Evolutionary conservation across 2,329 filamentous ascomycete genomes (phyloP).

Genomic region (Leptographium procerum): DNA sequence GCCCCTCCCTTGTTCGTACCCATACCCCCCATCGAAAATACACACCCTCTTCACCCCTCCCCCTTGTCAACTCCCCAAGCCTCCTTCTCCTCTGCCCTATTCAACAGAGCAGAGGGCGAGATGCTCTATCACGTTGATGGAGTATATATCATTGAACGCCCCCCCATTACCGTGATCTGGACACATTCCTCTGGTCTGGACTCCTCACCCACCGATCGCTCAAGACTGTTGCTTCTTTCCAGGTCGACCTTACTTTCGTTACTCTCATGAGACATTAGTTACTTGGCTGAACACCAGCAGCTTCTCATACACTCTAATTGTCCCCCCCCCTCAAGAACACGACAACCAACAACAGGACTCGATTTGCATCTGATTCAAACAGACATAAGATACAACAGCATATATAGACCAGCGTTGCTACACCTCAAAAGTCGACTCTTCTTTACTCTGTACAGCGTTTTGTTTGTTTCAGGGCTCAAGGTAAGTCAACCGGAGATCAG

Average conservation of each 20-base stretch:
- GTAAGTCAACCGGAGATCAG: neutral
- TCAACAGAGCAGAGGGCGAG: neutral
- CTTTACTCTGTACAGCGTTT: neutral
- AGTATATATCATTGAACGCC: conserved; percentile 11
- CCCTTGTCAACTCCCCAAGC: conserved; percentile 7
- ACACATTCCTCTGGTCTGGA: neutral
- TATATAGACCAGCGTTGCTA: neutral
- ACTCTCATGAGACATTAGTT: neutral
- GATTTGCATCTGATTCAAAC: neutral
- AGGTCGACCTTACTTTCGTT: neutral
- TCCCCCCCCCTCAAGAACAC: neutral
- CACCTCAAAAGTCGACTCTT: neutral
- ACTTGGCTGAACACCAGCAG: neutral
- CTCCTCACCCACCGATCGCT: neutral
- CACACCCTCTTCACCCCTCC: neutral
- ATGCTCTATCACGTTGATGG: neutral
- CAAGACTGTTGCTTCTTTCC: neutral
- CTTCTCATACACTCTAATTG: neutral
- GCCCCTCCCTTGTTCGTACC: neutral
- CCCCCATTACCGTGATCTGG: conserved; percentile 1
- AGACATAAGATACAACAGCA: neutral
- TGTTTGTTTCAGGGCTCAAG: neutral
- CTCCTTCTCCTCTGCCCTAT: conserved; percentile 10
- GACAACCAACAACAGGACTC: neutral
- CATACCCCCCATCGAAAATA: neutral